Conservation (phyloP, 225 moss, liverwort and hornwort species). For the Rhytidiadelphus loreus region DNA sequence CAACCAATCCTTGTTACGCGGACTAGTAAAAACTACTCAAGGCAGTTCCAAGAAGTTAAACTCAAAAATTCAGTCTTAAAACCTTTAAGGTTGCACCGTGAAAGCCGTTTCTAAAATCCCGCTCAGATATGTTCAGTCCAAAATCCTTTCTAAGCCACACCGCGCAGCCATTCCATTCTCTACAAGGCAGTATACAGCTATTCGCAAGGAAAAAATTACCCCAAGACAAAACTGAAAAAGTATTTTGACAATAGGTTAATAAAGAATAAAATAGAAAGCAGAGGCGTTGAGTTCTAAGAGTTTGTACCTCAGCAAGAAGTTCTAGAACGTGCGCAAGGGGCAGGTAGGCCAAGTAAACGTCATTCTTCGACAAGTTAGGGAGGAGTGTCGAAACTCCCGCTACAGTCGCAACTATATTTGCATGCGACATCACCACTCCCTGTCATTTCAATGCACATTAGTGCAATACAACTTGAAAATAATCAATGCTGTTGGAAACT, state of each 20-base stretch:
- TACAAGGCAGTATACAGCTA: neutral
- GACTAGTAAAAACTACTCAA: neutral
- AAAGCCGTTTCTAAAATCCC: neutral
- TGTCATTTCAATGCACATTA: conserved; percentile 13
- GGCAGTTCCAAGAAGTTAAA: neutral
- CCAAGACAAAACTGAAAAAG: neutral
- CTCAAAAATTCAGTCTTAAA: neutral
- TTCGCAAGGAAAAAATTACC: neutral
- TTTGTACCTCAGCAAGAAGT: conserved; percentile 66
- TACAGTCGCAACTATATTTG: conserved; percentile 71
- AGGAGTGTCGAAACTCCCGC: conserved; percentile 59
- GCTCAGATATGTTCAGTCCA: neutral
- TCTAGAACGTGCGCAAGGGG: conserved; percentile 90
- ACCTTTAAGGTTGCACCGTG: neutral
- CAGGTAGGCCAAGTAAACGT: conserved; percentile 75
- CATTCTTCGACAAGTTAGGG: conserved; percentile 41
- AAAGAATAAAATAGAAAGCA: neutral
- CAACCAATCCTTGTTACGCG: neutral
- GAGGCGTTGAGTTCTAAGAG: neutral
- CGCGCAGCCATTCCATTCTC: neutral
- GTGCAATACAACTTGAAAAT: neutral
- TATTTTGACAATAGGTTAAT: neutral
- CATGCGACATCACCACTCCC: conserved; percentile 98
- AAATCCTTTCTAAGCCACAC: neutral
- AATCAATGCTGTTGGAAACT: neutral